Evolutionary conservation across 768 basidiomycete species (phyloP).

Genomic region (Pleurotus citrinopileatus): DNA sequence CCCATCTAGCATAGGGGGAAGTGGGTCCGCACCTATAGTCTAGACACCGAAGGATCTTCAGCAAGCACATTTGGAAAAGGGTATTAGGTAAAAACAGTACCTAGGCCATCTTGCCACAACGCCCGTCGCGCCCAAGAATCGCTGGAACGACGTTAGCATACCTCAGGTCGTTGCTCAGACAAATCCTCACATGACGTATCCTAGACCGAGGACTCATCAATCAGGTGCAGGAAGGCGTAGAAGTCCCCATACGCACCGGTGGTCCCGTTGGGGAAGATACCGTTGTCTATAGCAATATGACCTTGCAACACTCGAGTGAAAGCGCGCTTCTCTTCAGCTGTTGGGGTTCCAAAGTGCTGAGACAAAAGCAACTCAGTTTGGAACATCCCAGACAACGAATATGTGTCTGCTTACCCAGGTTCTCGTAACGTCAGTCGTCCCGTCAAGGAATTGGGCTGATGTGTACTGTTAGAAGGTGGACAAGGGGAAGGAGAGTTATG

Average conservation of each 20-base stretch:
- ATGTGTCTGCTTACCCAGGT: constrained; percentile 59
- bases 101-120: constrained; percentile 86
- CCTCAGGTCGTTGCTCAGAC: background rate
- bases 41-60: too few relatives aligned
- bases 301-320: constrained; percentile 93
- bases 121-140: constrained; percentile 78
- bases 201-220: constrained; percentile 24
- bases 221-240: too few relatives aligned
- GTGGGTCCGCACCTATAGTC: too few relatives aligned
- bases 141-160: constrained; percentile 30
- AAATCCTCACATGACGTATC: constrained; percentile 50
- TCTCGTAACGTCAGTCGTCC: constrained; percentile 93
- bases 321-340: constrained; percentile 76
- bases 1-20: too few relatives aligned
- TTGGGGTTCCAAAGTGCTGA: constrained; percentile 87
- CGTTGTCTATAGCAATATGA: constrained; percentile 85
- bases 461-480: background rate
- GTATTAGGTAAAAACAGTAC: constrained; percentile 34
- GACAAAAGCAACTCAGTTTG: background rate
- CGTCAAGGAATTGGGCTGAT: constrained; percentile 81
- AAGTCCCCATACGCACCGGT: constrained; percentile 44
- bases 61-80: background rate
- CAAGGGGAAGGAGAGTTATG: background rate
- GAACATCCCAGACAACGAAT: background rate
- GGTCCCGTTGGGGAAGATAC: constrained; percentile 79